Evolutionary conservation across 1,284 basidiomycete species (phyloP), one percentile per base, ranked within the genome.

Genomic region (Garcileccinum viscosum): DNA sequence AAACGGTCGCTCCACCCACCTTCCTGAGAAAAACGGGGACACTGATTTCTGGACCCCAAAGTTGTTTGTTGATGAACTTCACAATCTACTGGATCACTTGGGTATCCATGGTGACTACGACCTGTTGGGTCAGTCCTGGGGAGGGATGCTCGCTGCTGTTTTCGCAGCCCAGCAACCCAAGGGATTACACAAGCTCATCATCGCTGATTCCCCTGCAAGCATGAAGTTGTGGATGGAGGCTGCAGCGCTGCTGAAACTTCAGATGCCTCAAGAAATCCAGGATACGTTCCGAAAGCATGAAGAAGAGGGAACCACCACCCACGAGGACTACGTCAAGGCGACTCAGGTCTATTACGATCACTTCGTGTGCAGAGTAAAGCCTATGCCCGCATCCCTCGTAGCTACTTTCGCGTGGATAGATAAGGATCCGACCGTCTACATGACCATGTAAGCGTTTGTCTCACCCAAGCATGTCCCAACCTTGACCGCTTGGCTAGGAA

Each of bases 101-200:
- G 79, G 72, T 4, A 82, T 87, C 68, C 72, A 75, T 6, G 77
- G 74, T 30, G 72, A 79, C 37, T 87, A 81, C 65, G 76, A 82
- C 63, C 42, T 88, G 4, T 65, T 84, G 0, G 87, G 86, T 3
- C 84, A 88, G 47, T 86, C 85, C 12, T 87, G 87, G 86, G 86
- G 86, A 24, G 85, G 84, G 3, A 86, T 87, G 82, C 80, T 88
- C 4, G 84, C 73, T 15, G 73, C 82, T 2, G 74, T 75, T 9
- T 82, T 83, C 64, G 84, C 82, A 17, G 74, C 75, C 5, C 76
- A 73, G 33, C 80, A 81, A 22, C 86, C 85, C 1, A 71, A 69
- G 12, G 86, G 86, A 2, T 70, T 88, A 38, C 80, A 80, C 68
- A 80, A 80, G 37, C 78, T 87, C 30, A 71, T 88, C 27, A 68